Evolutionary conservation across 2,329 filamentous ascomycete species (phyloP), one percentile per base, ranked within the genome.

Genomic region (Colletotrichum liriopes): DNA sequence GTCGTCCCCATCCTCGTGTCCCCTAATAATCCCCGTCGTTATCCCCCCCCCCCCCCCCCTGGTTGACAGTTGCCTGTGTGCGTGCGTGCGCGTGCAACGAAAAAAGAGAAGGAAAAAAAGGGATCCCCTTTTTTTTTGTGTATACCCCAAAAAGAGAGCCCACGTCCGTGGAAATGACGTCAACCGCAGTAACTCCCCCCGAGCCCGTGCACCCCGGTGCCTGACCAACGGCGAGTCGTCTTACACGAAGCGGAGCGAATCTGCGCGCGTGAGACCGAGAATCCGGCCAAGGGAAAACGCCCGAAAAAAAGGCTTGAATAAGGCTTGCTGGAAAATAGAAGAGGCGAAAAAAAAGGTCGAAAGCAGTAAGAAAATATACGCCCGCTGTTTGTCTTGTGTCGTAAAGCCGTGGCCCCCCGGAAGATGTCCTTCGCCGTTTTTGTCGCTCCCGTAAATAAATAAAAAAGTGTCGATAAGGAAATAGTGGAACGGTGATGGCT

Each of bases 41-140:
- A 47, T 49, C 29, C 43, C 20, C 47, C n/a, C n/a, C n/a, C n/a
- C n/a, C 5, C 41, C 32, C 23, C 51, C 39, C 54, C 56, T 37
- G 41, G 41, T 62, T 63, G 64, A 71, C 69, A 72, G 69, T 51
- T 68, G 65, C 69, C 58, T 39, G 69, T 72, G 23, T 26, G 65
- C 51, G 64, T 23, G 29, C 58, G 58, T 29, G 32, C 51, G 59
- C 59, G 59, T 14, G 2, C 41, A 8, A n/a, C 12, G 11, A 20
- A n/a, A n/a, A n/a, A n/a, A n/a, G 16, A 12, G 7, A 14, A n/a
- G 37, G 35, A 52, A 32, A 52, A 49, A 56, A 39, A 56, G 18
- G 18, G 37, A 39, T 45, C 49, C 39, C 41, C 35, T 51, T 65
- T 65, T 62, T 49, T 59, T 39, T 26, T 29, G 32, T 45, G n/a